Conservation (phyloP, 495 filamentous ascomycete genomes). For the Mytilinidion resinicola region DNA sequence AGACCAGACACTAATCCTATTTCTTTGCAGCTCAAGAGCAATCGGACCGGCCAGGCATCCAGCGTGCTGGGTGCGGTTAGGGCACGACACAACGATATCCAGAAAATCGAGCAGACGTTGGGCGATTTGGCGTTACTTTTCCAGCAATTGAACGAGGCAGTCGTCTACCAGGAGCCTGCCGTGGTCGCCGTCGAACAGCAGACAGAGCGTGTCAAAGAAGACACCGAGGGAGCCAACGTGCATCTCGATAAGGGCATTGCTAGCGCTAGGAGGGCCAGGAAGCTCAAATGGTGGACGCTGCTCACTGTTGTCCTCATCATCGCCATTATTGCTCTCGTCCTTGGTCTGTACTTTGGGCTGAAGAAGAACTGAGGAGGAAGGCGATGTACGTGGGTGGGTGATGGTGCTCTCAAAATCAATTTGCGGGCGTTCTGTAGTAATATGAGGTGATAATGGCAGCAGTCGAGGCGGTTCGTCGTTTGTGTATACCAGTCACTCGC, state of each 20-base stretch:
- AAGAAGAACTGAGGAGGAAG: constrained; percentile 9
- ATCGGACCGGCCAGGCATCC: constrained; percentile 57
- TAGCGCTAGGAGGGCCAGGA: constrained; percentile 50
- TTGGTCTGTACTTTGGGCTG: constrained; percentile 39
- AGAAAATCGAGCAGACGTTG: constrained; percentile 63
- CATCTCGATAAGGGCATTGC: constrained; percentile 57
- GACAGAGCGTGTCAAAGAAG: constrained; percentile 49
- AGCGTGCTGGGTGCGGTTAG: constrained; percentile 64
- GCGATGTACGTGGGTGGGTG: background rate
- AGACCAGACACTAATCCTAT: background rate
- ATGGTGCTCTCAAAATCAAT: background rate
- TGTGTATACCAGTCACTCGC: constrained; percentile 1
- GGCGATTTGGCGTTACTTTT: constrained; percentile 59
- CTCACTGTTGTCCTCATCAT: constrained; percentile 47
- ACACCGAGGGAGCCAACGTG: constrained; percentile 53
- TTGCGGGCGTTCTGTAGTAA: background rate
- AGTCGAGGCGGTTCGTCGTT: background rate
- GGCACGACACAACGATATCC: constrained; percentile 70
- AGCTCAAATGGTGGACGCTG: constrained; percentile 68
- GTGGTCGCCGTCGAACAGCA: constrained; percentile 50
- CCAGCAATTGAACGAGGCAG: constrained; percentile 58
- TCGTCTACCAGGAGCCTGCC: constrained; percentile 56
- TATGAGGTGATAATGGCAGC: background rate
- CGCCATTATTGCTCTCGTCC: constrained; percentile 37
- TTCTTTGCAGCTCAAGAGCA: constrained; percentile 54